These are phyloP conservation scores for Aspergillus viridinutans DNA, from an alignment of 2,329 filamentous ascomycete species.

Conservation along the genomic window DNA sequence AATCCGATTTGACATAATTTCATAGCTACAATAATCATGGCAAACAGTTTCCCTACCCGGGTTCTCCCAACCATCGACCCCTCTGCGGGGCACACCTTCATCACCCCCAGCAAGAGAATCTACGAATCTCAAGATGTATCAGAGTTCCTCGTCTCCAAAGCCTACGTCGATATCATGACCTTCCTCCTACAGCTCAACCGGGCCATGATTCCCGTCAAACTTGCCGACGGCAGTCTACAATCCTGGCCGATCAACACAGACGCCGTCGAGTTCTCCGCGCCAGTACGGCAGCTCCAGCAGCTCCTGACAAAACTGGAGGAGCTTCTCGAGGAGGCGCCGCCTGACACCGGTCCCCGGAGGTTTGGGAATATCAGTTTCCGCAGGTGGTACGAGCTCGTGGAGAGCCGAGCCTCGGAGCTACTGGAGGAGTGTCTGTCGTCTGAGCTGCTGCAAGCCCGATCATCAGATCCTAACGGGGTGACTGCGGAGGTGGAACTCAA, in stretches of 20 bases:
- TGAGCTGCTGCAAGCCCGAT: constrained; percentile 39
- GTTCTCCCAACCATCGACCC: constrained; percentile 48
- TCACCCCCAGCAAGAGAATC: constrained; percentile 72
- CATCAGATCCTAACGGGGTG: constrained; percentile 29
- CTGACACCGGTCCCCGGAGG: constrained; percentile 76
- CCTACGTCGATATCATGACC: constrained; percentile 79
- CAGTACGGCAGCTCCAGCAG: constrained; percentile 60
- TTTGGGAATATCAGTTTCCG: constrained; percentile 93
- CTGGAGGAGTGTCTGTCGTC: constrained; percentile 55
- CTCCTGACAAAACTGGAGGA: constrained; percentile 62
- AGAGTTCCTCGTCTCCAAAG: constrained; percentile 72
- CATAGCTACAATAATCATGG: neutral
- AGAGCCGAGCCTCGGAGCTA: constrained; percentile 54
- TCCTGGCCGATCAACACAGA: constrained; percentile 47
- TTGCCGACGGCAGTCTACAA: constrained; percentile 36
- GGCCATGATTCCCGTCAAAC: constrained; percentile 69
- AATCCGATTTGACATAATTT: neutral
- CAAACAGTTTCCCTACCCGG: constrained; percentile 19
- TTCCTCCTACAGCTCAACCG: constrained; percentile 90
- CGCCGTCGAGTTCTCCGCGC: constrained; percentile 47
- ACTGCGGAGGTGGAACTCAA: constrained; percentile 64
- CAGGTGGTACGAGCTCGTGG: constrained; percentile 71
- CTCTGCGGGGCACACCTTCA: constrained; percentile 54
- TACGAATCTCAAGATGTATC: constrained; percentile 77
- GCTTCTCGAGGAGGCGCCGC: constrained; percentile 74